Evolutionary conservation across 2,329 filamentous ascomycete genomes (phyloP), one percentile per base, ranked within the genome.

Genomic region (Hymenoscyphus albidus): DNA sequence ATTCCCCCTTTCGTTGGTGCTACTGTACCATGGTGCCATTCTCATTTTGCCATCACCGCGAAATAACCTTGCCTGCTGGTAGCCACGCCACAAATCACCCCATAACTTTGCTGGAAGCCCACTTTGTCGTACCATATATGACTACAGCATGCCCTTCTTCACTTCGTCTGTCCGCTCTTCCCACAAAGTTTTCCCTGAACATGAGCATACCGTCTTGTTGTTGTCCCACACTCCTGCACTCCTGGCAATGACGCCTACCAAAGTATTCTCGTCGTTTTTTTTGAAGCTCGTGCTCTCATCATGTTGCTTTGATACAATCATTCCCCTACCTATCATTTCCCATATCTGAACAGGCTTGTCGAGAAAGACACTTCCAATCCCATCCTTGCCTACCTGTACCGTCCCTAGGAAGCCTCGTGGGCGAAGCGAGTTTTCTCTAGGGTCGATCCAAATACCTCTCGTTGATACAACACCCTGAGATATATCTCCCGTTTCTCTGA

Each of bases 181-280:
- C 95, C 95, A 99, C 12, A 99, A 86, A 64, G 93, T 98, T 86
- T 98, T 98, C 3, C 95, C 95, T 44, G 93, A 96, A 78, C 95
- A 99, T 58, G 93, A 97, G 77, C 95, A 99, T 5, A 99, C 94
- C 57, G 91, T 97, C 84, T 98, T 99, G 76, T 97, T 92, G 73
- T 99, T 97, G 77, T 97, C 94, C 95, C 95, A 99, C 67, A 97
- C 90, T n/a, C 95, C 95, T 16, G 95, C 94, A 77, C 93, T 97
- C 75, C 95, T 84, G 59, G 95, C 95, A 78, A 99, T 92, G 61
- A 99, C 93, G 9, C 95, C 95, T 1, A 97, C 91, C 60, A 97
- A 81, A 22, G 93, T 97, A 76, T 96, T 87, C 63, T 88, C 83
- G 74, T 97, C 91, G 70, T 97, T 93, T 72, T 83, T 82, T 71